Evolutionary conservation across 2,329 filamentous ascomycete genomes (phyloP).

Genomic region (Sordariomycetes sp.): DNA sequence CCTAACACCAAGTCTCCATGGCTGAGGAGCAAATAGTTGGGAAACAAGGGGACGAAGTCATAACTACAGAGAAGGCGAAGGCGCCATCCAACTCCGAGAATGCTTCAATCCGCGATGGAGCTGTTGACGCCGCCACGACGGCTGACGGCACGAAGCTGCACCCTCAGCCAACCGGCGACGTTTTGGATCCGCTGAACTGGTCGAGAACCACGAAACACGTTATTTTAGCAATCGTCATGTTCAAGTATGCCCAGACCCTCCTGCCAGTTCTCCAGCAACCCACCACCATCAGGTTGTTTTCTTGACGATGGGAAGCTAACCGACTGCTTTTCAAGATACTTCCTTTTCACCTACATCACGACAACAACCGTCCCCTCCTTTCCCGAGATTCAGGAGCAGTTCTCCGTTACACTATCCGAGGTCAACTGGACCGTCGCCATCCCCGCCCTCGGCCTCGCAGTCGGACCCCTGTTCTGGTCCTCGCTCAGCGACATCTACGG

Average conservation of each 20-base stretch:
- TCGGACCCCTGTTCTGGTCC: slow-evolving; percentile 56
- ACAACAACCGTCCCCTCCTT: slow-evolving; percentile 46
- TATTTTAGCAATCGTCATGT: slow-evolving; percentile 40
- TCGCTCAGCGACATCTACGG: slow-evolving; percentile 56
- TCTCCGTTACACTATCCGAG: not conserved
- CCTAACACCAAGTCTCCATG: too few relatives aligned
- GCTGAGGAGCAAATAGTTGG: too few relatives aligned
- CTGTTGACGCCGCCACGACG: not conserved
- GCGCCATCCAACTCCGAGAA: not conserved
- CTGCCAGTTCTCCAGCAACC: not conserved
- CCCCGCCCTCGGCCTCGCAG: slow-evolving; percentile 52
- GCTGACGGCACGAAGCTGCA: slow-evolving; percentile 21
- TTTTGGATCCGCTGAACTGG: slow-evolving; percentile 46
- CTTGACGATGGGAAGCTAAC: not conserved
- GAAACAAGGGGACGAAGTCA: not conserved
- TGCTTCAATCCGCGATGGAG: not conserved
- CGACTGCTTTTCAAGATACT: slow-evolving; percentile 26
- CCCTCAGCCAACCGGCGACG: slow-evolving; percentile 24
- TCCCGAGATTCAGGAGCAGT: slow-evolving; percentile 10
- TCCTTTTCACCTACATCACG: slow-evolving; percentile 48
- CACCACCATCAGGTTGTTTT: not conserved
- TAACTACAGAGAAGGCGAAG: not conserved
- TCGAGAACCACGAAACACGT: slow-evolving; percentile 30
- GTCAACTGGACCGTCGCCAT: slow-evolving; percentile 40
- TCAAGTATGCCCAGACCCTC: slow-evolving; percentile 24